Evolutionary conservation across 352 stramenopile genomes (phyloP), one percentile per base, ranked within the genome.

Genomic region (Thalassiosira hispida): DNA sequence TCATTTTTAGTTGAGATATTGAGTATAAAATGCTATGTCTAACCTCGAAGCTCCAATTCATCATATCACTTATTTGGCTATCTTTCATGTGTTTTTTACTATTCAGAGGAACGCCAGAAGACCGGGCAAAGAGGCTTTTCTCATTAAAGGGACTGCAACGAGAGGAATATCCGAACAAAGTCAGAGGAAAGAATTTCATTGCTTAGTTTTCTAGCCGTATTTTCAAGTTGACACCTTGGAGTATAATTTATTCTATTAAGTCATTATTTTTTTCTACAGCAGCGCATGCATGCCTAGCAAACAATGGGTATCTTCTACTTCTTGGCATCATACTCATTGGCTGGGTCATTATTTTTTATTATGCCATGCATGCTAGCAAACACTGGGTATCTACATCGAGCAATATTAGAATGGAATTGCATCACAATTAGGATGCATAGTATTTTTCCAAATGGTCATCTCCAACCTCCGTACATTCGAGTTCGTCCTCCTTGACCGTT

Each of bases 51-150:
- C n/a, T n/a, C n/a, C n/a, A n/a, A n/a, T n/a, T n/a, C n/a, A 22
- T 47, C 42, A 51, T 49, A 35, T 38, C 16, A 75, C 29, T 20
- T 22, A 38, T 40, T 49, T 60, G 33, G 22, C 22, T 53, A 40
- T 38, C 42, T 22, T 49, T 49, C 40, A 1, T 18, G 40, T 18
- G n/a, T 38, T 38, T 23, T 52, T 44, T 2, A 51, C 18, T 52
- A 51, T 18, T 62, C 12, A 78, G 72, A 47, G 89, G 89, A 16
- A 86, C 85, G 23, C 42, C 85, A 35, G 20, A 85, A 20, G 78
- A 94, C 65, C 68, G 89, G 25, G 89, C 89, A 1, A 57, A 70
- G 40, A 56, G 89, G 2, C 69, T 94, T n/a, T 91, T 90, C 67
- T 88, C 83, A 25, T 52, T 94, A 33, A 92, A 92, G 61, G 85